A percentile compares a stretch with the other conserved stretches of the same genome.
Evolutionary conservation across 2,329 filamentous ascomycete genomes (phyloP).

Genomic region (Fusarium burgessii): DNA sequence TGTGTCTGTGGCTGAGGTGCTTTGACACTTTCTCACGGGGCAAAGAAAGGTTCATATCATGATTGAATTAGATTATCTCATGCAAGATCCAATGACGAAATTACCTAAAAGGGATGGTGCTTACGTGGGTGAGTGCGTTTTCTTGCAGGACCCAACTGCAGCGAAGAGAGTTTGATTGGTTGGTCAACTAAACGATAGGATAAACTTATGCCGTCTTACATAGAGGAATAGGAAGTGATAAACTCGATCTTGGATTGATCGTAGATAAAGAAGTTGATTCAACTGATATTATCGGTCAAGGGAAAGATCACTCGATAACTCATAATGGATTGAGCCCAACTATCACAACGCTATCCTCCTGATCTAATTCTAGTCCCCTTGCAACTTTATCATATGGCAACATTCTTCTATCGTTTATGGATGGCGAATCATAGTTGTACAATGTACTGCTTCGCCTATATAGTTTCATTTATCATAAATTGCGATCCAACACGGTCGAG

Average conservation of each 20-base stretch:
- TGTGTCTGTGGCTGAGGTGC: no score
- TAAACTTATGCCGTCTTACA: not conserved
- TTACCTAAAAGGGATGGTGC: not conserved
- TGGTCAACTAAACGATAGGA: not conserved
- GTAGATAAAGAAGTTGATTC: not conserved
- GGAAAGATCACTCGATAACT: no score
- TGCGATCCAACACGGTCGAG: no score
- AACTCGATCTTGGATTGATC: not conserved
- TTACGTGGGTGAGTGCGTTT: conserved; percentile 3
- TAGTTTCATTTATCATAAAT: not conserved
- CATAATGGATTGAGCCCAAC: not conserved
- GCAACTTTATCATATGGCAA: no score
- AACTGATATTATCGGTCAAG: not conserved
- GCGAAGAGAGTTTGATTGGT: not conserved
- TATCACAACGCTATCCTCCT: not conserved
- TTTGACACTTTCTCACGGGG: not conserved
- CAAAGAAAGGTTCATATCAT: not conserved
- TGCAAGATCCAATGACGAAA: not conserved
- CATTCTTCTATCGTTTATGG: no score
- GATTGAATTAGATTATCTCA: not conserved
- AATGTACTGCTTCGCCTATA: no score
- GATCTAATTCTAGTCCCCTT: no score
- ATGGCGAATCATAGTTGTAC: not conserved
- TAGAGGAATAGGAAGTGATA: not conserved
- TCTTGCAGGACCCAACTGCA: not conserved